Conservation (phyloP, 148 eudicot genomes). For the Polygonum maritimum region DNA sequence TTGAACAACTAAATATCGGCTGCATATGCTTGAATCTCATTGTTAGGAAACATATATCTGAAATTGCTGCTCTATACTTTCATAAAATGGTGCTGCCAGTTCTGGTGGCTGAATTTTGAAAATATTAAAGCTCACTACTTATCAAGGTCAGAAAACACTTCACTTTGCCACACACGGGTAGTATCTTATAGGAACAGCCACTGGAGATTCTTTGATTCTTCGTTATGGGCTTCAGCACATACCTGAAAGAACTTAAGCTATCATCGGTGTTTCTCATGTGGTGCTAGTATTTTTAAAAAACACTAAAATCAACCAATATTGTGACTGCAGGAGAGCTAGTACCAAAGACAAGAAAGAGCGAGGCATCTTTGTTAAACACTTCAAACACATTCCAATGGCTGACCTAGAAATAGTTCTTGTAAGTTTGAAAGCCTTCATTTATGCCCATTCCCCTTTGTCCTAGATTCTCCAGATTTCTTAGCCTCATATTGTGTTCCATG, state of each 20-base stretch:
- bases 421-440: slow-evolving; percentile 51
- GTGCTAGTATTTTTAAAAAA: not conserved
- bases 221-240: not conserved
- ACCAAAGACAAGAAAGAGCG: slow-evolving; percentile 48
- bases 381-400: slow-evolving; percentile 96
- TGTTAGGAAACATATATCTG: not conserved
- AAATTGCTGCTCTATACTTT: not conserved
- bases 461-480: not conserved
- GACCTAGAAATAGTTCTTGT: slow-evolving; percentile 96
- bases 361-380: slow-evolving; percentile 88
- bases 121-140: not conserved
- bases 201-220: not conserved
- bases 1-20: not conserved
- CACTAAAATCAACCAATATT: not conserved
- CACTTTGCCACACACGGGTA: not conserved
- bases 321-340: slow-evolving; percentile 52
- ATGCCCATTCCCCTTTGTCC: not conserved
- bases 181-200: not conserved
- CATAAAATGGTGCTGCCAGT: not conserved
- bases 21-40: not conserved
- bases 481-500: slow-evolving; percentile 1
- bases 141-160: not conserved
- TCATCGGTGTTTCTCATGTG: not conserved
- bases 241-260: not conserved
- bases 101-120: not conserved